Evolutionary conservation across 129 eudicot species (phyloP), one percentile per base, ranked within the genome.

Genomic region (Heracleum sosnowskyi): DNA sequence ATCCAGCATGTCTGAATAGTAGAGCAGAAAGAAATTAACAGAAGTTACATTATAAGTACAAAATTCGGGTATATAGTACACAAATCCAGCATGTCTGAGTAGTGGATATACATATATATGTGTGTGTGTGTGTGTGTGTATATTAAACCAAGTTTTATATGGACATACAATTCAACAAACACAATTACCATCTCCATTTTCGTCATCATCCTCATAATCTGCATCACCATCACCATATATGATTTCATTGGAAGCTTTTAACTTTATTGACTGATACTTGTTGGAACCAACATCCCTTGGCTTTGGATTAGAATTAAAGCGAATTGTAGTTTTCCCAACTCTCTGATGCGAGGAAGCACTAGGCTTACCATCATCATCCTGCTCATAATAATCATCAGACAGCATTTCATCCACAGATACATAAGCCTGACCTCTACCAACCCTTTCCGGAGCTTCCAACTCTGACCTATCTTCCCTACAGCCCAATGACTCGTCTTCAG

Each of bases 321-420:
- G 81, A 85, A 76, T 78, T 24, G 92, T 70, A 53, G 77, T 82
- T 70, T 81, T 92, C 51, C 80, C 40, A 29, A 78, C 80, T 81
- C 91, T 88, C 41, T 79, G 86, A 82, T 86, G 91, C 79, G 85
- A 53, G 33, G 88, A 81, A 73, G 90, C 98, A 81, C 84, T 91
- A 76, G 87, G 97, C 64, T 29, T 34, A 11, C 89, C 96, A 86
- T 88, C 96, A 79, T 87, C 97, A 83, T 96, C 95, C 81, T 90
- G 90, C 88, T 96, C 99, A 17, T 76, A 84, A 42, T 70, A 87
- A 75, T 82, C 81, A 60, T 82, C 86, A 34, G 78, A 78, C 36
- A 76, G 87, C 69, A 75, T 76, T 57, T 72, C 73, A 77, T 77
- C 86, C 35, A 75, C 84, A 0, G 76, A 20, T 40, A 73, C 76